Evolutionary conservation across 352 stramenopile species (phyloP).

Genomic region (Pythium brachiatum): DNA sequence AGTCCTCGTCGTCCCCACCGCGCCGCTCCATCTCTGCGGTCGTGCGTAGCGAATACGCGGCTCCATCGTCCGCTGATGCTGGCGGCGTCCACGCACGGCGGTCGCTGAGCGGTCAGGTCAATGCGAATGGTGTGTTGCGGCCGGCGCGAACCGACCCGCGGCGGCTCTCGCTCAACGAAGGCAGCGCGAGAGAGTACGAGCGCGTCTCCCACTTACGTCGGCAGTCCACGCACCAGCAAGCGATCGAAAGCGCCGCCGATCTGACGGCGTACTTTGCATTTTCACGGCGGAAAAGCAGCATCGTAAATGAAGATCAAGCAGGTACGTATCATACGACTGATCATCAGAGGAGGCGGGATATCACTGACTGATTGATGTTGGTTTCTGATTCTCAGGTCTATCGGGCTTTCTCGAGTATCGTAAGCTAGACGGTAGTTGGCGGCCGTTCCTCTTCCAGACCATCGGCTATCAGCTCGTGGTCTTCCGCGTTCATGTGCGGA

Average conservation of each 20-base stretch:
- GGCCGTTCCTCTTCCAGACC: slow-evolving; percentile 77
- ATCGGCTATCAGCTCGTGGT: slow-evolving; percentile 63
- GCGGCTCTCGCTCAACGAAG: slow-evolving; percentile 17
- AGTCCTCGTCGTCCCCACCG: not conserved
- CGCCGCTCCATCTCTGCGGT: slow-evolving; percentile 18
- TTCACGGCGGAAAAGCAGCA: slow-evolving; percentile 44
- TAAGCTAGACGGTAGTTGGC: slow-evolving; percentile 69
- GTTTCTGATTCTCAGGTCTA: slow-evolving; percentile 16
- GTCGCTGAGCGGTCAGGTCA: slow-evolving; percentile 7
- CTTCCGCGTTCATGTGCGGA: slow-evolving; percentile 61
- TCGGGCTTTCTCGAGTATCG: slow-evolving; percentile 72
- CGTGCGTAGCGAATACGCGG: not conserved
- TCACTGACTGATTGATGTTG: not conserved
- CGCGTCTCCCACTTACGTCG: not conserved
- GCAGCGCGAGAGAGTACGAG: not conserved
- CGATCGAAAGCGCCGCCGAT: slow-evolving; percentile 32
- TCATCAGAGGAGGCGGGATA: no score
- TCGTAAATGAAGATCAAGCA: slow-evolving; percentile 40
- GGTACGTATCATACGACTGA: no score
- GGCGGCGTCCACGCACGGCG: not conserved
- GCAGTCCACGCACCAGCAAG: slow-evolving; percentile 17
- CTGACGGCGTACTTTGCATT: slow-evolving; percentile 69
- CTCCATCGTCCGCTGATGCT: not conserved
- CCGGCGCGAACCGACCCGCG: not conserved
- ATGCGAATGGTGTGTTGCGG: not conserved